Percentiles rank a stretch among this genome's conserved stretches.
phyloP scores from a whole-genome alignment of 2,329 filamentous ascomycete genomes.

The Penicillium sp. region DNA sequence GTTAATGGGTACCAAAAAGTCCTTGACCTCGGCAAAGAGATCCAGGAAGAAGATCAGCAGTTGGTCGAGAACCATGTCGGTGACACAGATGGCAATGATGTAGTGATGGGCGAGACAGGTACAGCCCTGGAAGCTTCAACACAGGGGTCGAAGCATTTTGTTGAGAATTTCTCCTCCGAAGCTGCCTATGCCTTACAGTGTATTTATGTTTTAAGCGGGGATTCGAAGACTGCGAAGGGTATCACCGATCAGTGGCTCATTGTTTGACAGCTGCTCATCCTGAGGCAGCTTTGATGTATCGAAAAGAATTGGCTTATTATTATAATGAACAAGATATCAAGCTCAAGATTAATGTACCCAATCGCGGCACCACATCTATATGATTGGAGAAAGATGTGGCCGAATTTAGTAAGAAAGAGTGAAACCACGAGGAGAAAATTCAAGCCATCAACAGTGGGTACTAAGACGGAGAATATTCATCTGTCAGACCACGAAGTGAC shows the following conservation, averaged over 20 bases:
- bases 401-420: too few species aligned
- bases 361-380: too few species aligned
- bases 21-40: constrained; percentile 54
- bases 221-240: constrained; percentile 62
- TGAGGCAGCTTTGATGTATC: not conserved
- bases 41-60: constrained; percentile 34
- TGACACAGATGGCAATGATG: constrained; percentile 48
- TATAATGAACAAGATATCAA: not conserved
- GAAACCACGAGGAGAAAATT: too few species aligned
- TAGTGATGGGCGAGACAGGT: constrained; percentile 26
- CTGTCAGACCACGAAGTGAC: too few species aligned
- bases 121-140: constrained; percentile 3
- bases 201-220: constrained; percentile 68
- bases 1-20: constrained; percentile 70
- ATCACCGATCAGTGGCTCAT: constrained; percentile 66
- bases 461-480: too few species aligned
- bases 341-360: too few species aligned
- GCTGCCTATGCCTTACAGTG: constrained; percentile 75
- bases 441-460: too few species aligned
- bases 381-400: too few species aligned
- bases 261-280: constrained; percentile 35
- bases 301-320: constrained; percentile 22
- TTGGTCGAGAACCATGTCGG: not conserved
- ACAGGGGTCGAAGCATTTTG: constrained; percentile 23
- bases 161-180: constrained; percentile 68